phyloP scores from a whole-genome alignment of 306 rosid species.

The Prunus salicina region DNA sequence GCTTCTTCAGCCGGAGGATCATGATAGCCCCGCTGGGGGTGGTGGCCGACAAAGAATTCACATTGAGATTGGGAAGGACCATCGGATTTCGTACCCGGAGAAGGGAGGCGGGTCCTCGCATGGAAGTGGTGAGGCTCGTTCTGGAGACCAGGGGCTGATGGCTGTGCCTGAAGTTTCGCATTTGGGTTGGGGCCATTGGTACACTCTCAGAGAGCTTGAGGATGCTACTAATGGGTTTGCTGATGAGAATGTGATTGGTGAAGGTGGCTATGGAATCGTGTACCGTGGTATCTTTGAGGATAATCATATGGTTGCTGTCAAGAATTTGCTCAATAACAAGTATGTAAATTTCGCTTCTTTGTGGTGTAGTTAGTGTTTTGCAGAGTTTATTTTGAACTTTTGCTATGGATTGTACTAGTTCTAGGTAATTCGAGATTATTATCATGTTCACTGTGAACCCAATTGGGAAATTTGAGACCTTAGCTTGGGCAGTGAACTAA shows the following conservation, averaged over 20 bases:
- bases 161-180: conserved; percentile 57
- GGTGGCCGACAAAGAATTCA: conserved; percentile 36
- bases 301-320: conserved; percentile 42
- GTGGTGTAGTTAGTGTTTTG: background rate
- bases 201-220: conserved; percentile 62
- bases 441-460: background rate
- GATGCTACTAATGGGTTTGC: conserved; percentile 49
- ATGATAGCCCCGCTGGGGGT: conserved; percentile 24
- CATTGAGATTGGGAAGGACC: conserved; percentile 60
- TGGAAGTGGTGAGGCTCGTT: conserved; percentile 47
- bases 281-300: conserved; percentile 54
- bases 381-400: background rate
- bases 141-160: conserved; percentile 43
- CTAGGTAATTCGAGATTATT: background rate
- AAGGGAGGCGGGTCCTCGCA: conserved; percentile 43
- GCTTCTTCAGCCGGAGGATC: conserved; percentile 40
- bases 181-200: conserved; percentile 73
- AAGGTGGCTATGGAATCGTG: conserved; percentile 69
- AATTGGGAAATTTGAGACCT: conserved; percentile 5
- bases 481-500: background rate
- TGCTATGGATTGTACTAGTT: background rate
- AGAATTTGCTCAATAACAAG: conserved; percentile 63
- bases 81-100: conserved; percentile 61
- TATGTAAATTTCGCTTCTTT: background rate
- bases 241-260: conserved; percentile 64